phyloP scores from a whole-genome alignment of 805 yeast genomes.

The Pichia ethanolica region DNA sequence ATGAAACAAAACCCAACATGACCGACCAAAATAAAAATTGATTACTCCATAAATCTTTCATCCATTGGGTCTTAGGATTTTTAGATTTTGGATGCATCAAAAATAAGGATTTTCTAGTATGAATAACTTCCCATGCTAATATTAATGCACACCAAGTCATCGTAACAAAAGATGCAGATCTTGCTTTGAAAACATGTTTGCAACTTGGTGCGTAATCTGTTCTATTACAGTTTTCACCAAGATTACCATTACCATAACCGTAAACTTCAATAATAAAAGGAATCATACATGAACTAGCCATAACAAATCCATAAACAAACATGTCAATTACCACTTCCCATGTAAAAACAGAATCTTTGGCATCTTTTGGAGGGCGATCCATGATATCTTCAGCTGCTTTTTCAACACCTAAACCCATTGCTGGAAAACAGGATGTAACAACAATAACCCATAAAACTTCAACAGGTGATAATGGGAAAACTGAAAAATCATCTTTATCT shows the following conservation, averaged over 20 bases:
- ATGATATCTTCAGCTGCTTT: conserved; percentile 56
- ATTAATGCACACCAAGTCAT: conserved; percentile 84
- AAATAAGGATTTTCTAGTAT: conserved; percentile 63
- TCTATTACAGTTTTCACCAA: conserved; percentile 58
- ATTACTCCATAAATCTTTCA: conserved; percentile 62
- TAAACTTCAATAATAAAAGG: conserved; percentile 61
- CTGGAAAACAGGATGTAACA: conserved; percentile 75
- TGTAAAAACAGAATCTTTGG: conserved; percentile 51
- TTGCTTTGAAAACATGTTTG: conserved; percentile 58
- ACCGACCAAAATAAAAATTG: conserved; percentile 79
- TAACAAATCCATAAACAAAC: conserved; percentile 62
- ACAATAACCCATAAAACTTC: conserved; percentile 77
- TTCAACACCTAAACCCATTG: conserved; percentile 74
- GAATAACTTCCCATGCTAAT: conserved; percentile 80
- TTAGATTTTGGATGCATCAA: conserved; percentile 60
- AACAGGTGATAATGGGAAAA: conserved; percentile 75
- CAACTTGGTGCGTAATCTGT: conserved; percentile 39
- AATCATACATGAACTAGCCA: conserved; percentile 65
- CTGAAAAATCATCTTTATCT: conserved; percentile 57
- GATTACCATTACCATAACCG: conserved; percentile 55
- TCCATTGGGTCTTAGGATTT: conserved; percentile 52
- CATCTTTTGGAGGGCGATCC: conserved; percentile 55
- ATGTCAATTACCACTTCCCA: conserved; percentile 62
- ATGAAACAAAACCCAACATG: conserved; percentile 56
- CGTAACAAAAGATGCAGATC: conserved; percentile 70